Evolutionary conservation across 2,329 filamentous ascomycete genomes (phyloP), one percentile per base, ranked within the genome.

Genomic region (Neurospora crassa): DNA sequence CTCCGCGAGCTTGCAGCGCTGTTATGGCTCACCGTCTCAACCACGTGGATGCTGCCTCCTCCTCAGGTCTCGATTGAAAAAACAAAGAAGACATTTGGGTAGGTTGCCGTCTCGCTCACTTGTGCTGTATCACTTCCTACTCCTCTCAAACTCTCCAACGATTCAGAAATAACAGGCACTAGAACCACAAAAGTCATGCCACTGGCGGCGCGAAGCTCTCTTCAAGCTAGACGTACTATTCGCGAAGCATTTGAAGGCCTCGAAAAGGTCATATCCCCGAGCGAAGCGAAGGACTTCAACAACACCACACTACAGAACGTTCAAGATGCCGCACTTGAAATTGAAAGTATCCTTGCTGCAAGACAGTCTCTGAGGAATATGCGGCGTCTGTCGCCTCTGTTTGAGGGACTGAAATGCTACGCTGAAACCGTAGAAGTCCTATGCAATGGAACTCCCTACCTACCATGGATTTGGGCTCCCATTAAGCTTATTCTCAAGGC

Each of bases 381-480:
- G 79, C 77, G 79, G 0, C 80, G 84, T 0, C 78, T 86, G 0
- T 74, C 78, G 69, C 83, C 84, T 0, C 74, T 86, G 0, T 79
- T 86, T 29, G 71, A 74, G 0, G 82, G 80, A 0, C 72, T 86
- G 0, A 79, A 81, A 59, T 78, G 82, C 40, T 86, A 85, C 59
- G 78, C 81, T 0, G 81, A 81, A 47, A 76, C 77, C 0, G 76
- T 85, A 0, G 83, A 84, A 1, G 75, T 82, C 0, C 72, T 84
- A 0, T 86, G 84, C 72, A 83, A 85, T 67, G 83, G 83, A 0
- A 86, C 83, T 0, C 81, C 80, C 0, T 86, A 79, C 72, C 43
- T 86, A 3, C 77, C 82, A 0, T 85, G 80, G 80, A 76, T 85
- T 1, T 86, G 84, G 84, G 82, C 83, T 0, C 83, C 82, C 0